phyloP scores from a whole-genome alignment of 176 grass and related monocot species.

The Triticum turgidum region DNA sequence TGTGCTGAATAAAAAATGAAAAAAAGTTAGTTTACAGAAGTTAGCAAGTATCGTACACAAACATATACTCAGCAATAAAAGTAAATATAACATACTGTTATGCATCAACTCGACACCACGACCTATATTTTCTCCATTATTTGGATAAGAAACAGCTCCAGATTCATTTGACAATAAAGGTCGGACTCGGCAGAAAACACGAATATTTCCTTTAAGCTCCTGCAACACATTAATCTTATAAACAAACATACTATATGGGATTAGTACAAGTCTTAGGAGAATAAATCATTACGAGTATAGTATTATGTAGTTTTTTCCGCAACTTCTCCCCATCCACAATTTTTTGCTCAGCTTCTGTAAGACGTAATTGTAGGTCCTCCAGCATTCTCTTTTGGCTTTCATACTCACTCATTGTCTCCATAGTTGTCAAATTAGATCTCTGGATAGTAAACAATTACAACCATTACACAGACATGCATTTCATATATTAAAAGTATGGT shows the following conservation, averaged over 20 bases:
- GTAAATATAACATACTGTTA: slow-evolving; percentile 41
- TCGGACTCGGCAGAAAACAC: slow-evolving; percentile 87
- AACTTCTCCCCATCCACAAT: slow-evolving; percentile 73
- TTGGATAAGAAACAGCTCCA: slow-evolving; percentile 70
- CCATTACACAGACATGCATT: not conserved
- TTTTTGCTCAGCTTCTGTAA: slow-evolving; percentile 68
- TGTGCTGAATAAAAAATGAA: slow-evolving; percentile 50
- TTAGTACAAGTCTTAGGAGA: not conserved
- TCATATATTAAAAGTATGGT: not conserved
- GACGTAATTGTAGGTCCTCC: slow-evolving; percentile 48
- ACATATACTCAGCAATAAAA: not conserved
- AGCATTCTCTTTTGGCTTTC: slow-evolving; percentile 65
- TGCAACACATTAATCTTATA: slow-evolving; percentile 20
- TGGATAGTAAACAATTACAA: slow-evolving; percentile 14
- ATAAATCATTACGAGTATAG: slow-evolving; percentile 56
- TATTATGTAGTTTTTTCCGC: slow-evolving; percentile 80
- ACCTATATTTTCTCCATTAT: slow-evolving; percentile 55
- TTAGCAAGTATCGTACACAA: not conserved
- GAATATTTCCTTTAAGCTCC: slow-evolving; percentile 96
- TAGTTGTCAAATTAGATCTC: slow-evolving; percentile 60
- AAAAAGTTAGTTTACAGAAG: not conserved
- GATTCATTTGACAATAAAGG: slow-evolving; percentile 58
- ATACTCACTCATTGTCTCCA: slow-evolving; percentile 46
- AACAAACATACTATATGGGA: not conserved
- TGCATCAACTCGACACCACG: slow-evolving; percentile 75